Percentiles rank a stretch among this genome's conserved stretches.
Conservation (phyloP, 495 filamentous ascomycete species). For the Aeminium ludgeri region DNA sequence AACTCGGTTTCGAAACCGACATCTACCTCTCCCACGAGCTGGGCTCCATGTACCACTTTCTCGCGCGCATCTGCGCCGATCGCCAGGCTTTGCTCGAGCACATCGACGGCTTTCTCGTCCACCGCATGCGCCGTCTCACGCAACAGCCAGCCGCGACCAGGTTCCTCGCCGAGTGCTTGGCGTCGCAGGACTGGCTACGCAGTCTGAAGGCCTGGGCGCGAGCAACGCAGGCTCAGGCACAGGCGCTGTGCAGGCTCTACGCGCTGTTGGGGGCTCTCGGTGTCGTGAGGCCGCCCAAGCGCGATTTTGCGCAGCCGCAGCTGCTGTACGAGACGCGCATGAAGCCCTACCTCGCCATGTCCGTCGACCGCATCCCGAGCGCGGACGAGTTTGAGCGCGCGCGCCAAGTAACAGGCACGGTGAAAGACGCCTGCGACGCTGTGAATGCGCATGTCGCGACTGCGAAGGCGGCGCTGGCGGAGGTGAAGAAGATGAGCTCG, state of each 20-base stretch:
- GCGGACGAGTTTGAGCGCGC: conserved; percentile 41
- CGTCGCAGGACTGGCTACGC: conserved; percentile 1
- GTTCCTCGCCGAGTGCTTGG: conserved; percentile 1
- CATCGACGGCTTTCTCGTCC: conserved; percentile 1
- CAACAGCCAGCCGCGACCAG: neutral
- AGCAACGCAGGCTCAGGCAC: conserved; percentile 15
- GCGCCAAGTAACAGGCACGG: conserved; percentile 27
- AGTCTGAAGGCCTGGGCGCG: conserved; percentile 5
- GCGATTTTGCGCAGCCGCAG: conserved; percentile 52
- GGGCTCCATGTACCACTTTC: conserved; percentile 77
- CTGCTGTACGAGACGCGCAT: conserved; percentile 77
- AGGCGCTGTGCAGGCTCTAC: conserved; percentile 36
- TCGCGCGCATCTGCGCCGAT: conserved; percentile 2
- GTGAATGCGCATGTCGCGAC: conserved; percentile 14
- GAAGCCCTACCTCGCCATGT: conserved; percentile 64
- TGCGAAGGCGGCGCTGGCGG: conserved; percentile 17
- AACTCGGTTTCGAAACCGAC: conserved; percentile 89
- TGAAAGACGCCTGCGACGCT: conserved; percentile 18
- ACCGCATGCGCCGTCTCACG: neutral
- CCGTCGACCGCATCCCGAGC: conserved; percentile 51
- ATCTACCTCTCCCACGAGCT: conserved; percentile 80
- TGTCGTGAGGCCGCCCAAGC: conserved; percentile 39
- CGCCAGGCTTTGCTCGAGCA: neutral
- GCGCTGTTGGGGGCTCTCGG: conserved; percentile 43
- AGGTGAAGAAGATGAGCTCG: conserved; percentile 18